Conservation (phyloP, 2,329 filamentous ascomycete species). For the Coleophoma eucalyptorum region DNA sequence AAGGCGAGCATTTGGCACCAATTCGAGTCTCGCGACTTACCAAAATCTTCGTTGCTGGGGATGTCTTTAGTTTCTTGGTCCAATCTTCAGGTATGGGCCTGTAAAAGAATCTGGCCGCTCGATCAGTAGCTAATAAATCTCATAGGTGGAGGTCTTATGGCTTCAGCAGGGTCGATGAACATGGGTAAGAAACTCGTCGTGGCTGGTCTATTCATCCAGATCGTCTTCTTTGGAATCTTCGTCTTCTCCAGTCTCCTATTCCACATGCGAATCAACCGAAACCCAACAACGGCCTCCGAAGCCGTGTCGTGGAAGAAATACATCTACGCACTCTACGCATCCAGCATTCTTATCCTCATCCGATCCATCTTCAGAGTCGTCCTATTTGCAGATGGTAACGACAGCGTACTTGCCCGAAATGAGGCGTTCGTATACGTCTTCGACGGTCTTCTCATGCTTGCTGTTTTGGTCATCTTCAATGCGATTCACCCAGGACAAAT, state of each 20-base stretch:
- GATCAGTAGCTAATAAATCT: slow-evolving; percentile 17
- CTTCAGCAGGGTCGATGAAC: slow-evolving; percentile 19
- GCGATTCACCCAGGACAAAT: slow-evolving; percentile 28
- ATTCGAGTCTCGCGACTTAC: slow-evolving; percentile 36
- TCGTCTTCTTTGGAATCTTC: slow-evolving; percentile 46
- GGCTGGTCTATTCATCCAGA: slow-evolving; percentile 42
- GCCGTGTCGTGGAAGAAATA: slow-evolving; percentile 26
- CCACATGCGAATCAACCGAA: slow-evolving; percentile 32
- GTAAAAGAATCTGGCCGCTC: not conserved
- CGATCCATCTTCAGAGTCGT: slow-evolving; percentile 39
- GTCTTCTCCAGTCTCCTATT: slow-evolving; percentile 37
- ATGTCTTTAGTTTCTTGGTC: slow-evolving; percentile 38
- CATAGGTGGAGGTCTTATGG: slow-evolving; percentile 21
- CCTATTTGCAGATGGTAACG: slow-evolving; percentile 36
- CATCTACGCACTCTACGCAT: slow-evolving; percentile 33
- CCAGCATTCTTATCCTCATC: slow-evolving; percentile 36
- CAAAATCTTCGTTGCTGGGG: slow-evolving; percentile 40
- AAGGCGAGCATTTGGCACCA: slow-evolving; percentile 32
- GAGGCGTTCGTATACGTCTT: slow-evolving; percentile 40
- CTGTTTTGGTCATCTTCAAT: slow-evolving; percentile 31
- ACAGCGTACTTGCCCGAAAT: slow-evolving; percentile 34
- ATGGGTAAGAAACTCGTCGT: slow-evolving; percentile 38
- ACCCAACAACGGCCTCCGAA: slow-evolving; percentile 20
- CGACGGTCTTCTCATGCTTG: slow-evolving; percentile 37
- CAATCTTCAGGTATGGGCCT: slow-evolving; percentile 20